phyloP scores from a whole-genome alignment of 2,329 filamentous ascomycete species.

The Emmonsiellopsis sp. region DNA sequence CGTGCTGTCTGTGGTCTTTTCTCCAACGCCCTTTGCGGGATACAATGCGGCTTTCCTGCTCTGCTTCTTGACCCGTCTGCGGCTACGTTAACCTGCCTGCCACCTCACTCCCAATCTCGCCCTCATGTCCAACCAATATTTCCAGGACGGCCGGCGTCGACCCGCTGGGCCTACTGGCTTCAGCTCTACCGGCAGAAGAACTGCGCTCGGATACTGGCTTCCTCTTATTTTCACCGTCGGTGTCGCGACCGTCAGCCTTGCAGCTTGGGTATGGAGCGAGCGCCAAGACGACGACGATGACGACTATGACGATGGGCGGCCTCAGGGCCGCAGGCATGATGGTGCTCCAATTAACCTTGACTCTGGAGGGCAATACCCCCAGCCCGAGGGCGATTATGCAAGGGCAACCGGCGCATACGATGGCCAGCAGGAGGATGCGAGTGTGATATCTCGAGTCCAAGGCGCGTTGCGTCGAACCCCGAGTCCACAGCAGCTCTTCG shows the following conservation, averaged over 20 bases:
- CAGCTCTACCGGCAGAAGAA: constrained; percentile 32
- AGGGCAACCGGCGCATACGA: constrained; percentile 28
- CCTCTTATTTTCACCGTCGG: constrained; percentile 80
- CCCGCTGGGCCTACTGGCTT: constrained; percentile 31
- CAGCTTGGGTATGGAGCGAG: constrained; percentile 91
- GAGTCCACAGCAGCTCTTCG: constrained; percentile 80
- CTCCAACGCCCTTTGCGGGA: neutral
- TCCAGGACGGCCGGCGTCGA: constrained; percentile 31
- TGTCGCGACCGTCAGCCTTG: constrained; percentile 75
- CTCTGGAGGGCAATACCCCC: constrained; percentile 15
- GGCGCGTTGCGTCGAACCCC: constrained; percentile 73
- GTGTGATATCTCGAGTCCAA: constrained; percentile 69
- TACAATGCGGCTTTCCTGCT: neutral
- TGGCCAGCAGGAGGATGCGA: constrained; percentile 38
- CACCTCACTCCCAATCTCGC: constrained; percentile 16
- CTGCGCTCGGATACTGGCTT: constrained; percentile 64
- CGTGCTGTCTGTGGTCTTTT: neutral
- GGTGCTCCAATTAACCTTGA: constrained; percentile 18
- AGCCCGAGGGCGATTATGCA: constrained; percentile 19
- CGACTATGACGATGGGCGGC: constrained; percentile 31
- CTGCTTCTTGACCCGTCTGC: constrained; percentile 15
- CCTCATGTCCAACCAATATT: constrained; percentile 31
- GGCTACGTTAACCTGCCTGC: constrained; percentile 12
- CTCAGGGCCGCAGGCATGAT: constrained; percentile 14
- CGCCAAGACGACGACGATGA: constrained; percentile 65